phyloP scores from a whole-genome alignment of 2,329 filamentous ascomycete genomes.

The Phialophora verrucosa region DNA sequence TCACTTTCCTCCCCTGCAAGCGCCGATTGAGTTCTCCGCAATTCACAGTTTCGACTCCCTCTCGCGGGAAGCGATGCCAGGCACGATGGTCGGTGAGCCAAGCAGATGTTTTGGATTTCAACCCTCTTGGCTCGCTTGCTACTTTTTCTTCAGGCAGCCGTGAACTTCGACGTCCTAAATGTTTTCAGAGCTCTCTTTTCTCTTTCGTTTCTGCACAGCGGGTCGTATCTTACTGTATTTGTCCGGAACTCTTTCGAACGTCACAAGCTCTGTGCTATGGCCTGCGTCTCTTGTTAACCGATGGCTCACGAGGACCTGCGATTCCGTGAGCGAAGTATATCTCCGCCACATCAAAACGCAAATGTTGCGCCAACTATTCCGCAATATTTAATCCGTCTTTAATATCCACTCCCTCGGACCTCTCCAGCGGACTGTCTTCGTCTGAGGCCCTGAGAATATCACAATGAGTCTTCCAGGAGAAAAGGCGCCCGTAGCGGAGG shows the following conservation, averaged over 20 bases:
- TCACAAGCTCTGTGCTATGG: neutral
- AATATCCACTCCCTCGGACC: neutral
- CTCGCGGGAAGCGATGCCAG: neutral
- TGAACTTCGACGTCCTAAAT: neutral
- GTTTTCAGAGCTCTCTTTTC: neutral
- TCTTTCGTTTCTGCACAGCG: neutral
- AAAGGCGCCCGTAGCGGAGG: conserved; percentile 17
- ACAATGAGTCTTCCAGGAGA: conserved; percentile 22
- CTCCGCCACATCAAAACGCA: neutral
- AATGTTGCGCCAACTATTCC: neutral
- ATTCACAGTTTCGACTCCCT: neutral
- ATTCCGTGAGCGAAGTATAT: neutral
- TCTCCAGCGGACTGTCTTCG: neutral
- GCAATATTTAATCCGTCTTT: neutral
- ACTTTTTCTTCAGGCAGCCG: neutral
- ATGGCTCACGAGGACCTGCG: neutral
- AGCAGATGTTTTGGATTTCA: neutral
- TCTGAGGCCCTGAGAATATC: neutral
- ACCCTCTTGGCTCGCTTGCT: neutral
- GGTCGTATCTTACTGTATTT: neutral
- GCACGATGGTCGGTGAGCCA: neutral
- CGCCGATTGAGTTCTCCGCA: neutral
- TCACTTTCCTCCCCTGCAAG: neutral
- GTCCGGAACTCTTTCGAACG: neutral
- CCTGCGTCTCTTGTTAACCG: neutral